Evolutionary conservation across 129 eudicot species (phyloP), one percentile per base, ranked within the genome.

Genomic region (Flaveria ramosissima): DNA sequence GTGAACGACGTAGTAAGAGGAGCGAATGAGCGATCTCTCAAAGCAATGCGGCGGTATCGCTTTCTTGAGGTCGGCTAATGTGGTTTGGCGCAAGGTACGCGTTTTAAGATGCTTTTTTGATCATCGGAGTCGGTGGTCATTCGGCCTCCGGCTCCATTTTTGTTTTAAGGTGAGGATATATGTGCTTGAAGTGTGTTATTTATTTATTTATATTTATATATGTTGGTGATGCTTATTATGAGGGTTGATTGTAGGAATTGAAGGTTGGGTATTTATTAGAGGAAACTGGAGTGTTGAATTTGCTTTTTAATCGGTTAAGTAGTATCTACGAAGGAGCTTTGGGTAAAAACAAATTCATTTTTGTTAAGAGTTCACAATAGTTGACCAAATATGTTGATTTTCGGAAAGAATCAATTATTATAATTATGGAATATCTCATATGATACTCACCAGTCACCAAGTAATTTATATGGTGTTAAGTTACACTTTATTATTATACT

Each of bases 141-240:
- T 1, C 73, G 46, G 23, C 83, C 83, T 47, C 83, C 83, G 2
- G 75, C 74, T 17, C 83, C 83, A 75, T 81, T 47, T 5, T 57
- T 12, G n/a, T 20, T 12, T 10, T 0, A 68, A 32, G n/a, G 16
- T 6, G 8, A 21, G 65, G 5, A 23, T 48, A 0, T 48, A 15
- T 11, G n/a, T 4, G 3, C 2, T 48, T 48, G n/a, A 48, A 47
- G 6, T 48, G n/a, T 45, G 50, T 45, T 45, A 3, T 45, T 45
- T 43, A n/a, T n/a, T n/a, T n/a, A n/a, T n/a, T n/a, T n/a, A n/a
- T n/a, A n/a, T 45, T 45, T 45, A 14, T 45, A 9, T 45, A 45
- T 45, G 50, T 45, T 45, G 50, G 14, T 45, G 50, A 45, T 45
- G 15, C 16, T 48, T 12, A 48, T 2, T 16, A 9, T 0, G 20